phyloP scores from a whole-genome alignment of 345 rosid species.

The Turritis glabra region DNA sequence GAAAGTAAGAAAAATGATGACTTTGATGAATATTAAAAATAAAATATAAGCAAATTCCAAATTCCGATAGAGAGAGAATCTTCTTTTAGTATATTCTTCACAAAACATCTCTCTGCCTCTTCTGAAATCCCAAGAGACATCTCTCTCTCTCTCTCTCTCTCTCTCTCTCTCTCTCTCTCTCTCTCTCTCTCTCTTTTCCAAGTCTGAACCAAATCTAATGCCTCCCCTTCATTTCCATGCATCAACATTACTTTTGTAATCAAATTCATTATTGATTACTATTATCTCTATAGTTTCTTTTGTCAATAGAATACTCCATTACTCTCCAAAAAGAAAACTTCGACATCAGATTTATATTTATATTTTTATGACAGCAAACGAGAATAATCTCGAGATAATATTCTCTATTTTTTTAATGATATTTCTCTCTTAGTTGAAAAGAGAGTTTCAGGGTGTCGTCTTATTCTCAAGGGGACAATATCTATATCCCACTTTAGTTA shows the following conservation, averaged over 20 bases:
- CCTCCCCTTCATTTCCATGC: background rate
- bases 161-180: background rate
- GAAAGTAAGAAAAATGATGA: background rate
- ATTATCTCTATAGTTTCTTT: background rate
- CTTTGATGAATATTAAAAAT: background rate
- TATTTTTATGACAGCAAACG: background rate
- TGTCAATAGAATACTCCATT: background rate
- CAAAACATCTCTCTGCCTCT: constrained; percentile 17
- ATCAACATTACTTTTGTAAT: background rate
- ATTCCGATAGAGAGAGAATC: constrained; percentile 24
- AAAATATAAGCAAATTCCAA: constrained; percentile 3
- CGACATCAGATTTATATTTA: background rate
- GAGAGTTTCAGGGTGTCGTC: constrained; percentile 20
- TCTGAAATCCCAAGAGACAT: constrained; percentile 35
- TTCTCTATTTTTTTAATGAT: background rate
- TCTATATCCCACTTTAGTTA: constrained; percentile 37
- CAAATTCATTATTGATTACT: background rate
- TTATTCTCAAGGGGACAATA: constrained; percentile 30
- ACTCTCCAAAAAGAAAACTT: background rate
- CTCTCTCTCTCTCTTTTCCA: background rate
- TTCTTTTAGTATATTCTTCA: constrained; percentile 22
- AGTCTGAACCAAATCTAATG: constrained; percentile 16
- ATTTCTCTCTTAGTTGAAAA: background rate
- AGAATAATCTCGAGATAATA: constrained; percentile 1
- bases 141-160: background rate